Evolutionary conservation across 345 rosid species (phyloP), one percentile per base, ranked within the genome.

Genomic region (Salix viminalis): DNA sequence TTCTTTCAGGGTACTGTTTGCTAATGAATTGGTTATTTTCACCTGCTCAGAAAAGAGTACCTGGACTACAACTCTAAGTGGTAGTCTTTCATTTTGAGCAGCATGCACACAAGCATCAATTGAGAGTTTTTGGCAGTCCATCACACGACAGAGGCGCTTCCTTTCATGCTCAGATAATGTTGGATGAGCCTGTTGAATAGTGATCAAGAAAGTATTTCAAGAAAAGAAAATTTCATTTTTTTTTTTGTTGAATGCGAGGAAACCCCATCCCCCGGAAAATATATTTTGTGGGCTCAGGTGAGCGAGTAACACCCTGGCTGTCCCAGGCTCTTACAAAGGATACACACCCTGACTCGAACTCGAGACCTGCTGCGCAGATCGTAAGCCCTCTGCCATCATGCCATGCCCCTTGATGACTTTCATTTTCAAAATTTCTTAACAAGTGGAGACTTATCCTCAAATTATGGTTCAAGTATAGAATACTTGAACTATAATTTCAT

Each of bases 61-160:
- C 80, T 93, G 99, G 58, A 96, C 94, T 54, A 96, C 99, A 4
- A 96, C 93, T 71, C 99, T 74, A 2, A 96, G 74, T 1, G 99
- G 99, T 9, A 96, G 92, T 78, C 98, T 71, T 83, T 96, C 99
- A 74, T 96, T 96, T 74, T 93, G 99, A 2, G 99, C 99, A 2
- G 96, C 99, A 23, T 96, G 99, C 96, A 91, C 88, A 75, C 99
- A 91, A 1, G 99, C 99, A 58, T 96, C 99, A 58, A 96, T 89
- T 2, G 99, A 96, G 67, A 96, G 96, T 77, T 96, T 96, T 80
- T 93, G 99, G 83, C 98, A 93, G 82, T 96, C 97, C 98, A 96
- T 91, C 26, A 96, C 92, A 6, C 99, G 87, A 79, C 99, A 96
- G 44, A 96, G 84, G 13, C 97, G 84, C 83, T 96, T 96, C 88